phyloP scores from a whole-genome alignment of 306 rosid species.

The Carpinus viminea region DNA sequence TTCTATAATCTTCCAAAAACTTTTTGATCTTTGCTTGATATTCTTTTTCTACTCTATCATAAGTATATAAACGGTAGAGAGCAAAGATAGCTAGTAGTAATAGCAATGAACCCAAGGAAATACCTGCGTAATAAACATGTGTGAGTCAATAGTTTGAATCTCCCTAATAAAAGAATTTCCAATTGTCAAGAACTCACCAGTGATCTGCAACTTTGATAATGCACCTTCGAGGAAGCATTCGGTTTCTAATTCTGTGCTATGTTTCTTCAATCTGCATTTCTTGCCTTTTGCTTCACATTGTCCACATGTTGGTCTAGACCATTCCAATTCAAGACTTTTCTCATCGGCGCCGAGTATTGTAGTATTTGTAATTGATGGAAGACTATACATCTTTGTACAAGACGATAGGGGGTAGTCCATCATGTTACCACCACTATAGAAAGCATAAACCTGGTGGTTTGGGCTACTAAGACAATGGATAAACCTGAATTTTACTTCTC shows the following conservation, averaged over 20 bases:
- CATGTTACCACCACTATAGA: too few relatives aligned
- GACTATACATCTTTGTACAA: too few relatives aligned
- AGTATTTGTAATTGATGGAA: not conserved
- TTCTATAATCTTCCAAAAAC: conserved; percentile 31
- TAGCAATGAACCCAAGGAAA: conserved; percentile 19
- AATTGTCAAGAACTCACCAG: conserved; percentile 17
- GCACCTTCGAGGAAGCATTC: too few relatives aligned
- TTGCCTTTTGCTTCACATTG: conserved; percentile 17
- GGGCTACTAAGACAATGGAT: not conserved
- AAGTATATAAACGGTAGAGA: conserved; percentile 1
- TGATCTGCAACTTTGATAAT: conserved; percentile 3
- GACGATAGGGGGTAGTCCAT: too few relatives aligned
- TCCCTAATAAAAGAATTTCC: not conserved
- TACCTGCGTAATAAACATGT: conserved; percentile 7
- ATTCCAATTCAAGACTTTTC: too few relatives aligned
- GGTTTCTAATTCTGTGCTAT: too few relatives aligned
- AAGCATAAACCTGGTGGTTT: not conserved
- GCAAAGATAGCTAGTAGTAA: conserved; percentile 1
- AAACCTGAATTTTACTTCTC: too few relatives aligned
- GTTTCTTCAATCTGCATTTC: conserved; percentile 3
- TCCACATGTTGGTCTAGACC: too few relatives aligned
- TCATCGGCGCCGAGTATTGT: too few relatives aligned
- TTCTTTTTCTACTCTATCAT: conserved; percentile 10
- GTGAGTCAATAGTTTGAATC: not conserved
- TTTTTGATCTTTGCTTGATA: conserved; percentile 20